A percentile compares a stretch with the other conserved stretches of the same genome.
phyloP scores from a whole-genome alignment of 306 rosid species.

The Arachis stenosperma region DNA sequence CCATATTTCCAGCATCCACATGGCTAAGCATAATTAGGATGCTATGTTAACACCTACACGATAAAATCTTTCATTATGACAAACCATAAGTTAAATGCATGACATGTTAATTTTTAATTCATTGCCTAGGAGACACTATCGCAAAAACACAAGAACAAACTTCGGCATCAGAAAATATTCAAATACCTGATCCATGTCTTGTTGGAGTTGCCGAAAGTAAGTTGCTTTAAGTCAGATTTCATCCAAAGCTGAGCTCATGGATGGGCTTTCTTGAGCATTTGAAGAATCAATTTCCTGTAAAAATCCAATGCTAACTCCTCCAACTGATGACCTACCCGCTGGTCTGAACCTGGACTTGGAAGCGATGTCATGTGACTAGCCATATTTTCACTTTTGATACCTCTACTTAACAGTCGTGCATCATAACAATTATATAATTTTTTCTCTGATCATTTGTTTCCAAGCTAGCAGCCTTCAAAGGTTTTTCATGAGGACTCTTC shows the following conservation, averaged over 20 bases:
- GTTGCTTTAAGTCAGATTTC: conserved; percentile 63
- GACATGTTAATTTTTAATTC: conserved; percentile 23
- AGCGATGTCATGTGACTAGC: conserved; percentile 36
- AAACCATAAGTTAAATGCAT: conserved; percentile 26
- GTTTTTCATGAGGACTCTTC: conserved; percentile 42
- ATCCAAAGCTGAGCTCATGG: conserved; percentile 54
- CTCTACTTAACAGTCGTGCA: conserved; percentile 40
- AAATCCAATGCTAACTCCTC: conserved; percentile 55
- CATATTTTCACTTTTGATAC: conserved; percentile 40
- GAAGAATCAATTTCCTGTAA: conserved; percentile 56
- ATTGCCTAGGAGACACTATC: conserved; percentile 22
- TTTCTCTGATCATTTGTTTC: conserved; percentile 39
- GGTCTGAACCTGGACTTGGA: conserved; percentile 37
- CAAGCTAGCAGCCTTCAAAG: conserved; percentile 41
- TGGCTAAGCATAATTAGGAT: conserved; percentile 19
- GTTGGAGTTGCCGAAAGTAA: conserved; percentile 70
- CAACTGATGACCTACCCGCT: conserved; percentile 44
- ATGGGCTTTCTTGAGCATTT: conserved; percentile 56
- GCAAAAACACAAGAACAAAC: conserved; percentile 11
- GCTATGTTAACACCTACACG: conserved; percentile 9
- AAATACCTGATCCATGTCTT: conserved; percentile 66
- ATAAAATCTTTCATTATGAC: conserved; percentile 22
- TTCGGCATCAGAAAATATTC: conserved; percentile 1
- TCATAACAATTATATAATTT: conserved; percentile 32
- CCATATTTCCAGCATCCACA: conserved; percentile 26